Evolutionary conservation across 768 basidiomycete genomes (phyloP), one percentile per base, ranked within the genome.

Genomic region (Leucocoprinus sp.): DNA sequence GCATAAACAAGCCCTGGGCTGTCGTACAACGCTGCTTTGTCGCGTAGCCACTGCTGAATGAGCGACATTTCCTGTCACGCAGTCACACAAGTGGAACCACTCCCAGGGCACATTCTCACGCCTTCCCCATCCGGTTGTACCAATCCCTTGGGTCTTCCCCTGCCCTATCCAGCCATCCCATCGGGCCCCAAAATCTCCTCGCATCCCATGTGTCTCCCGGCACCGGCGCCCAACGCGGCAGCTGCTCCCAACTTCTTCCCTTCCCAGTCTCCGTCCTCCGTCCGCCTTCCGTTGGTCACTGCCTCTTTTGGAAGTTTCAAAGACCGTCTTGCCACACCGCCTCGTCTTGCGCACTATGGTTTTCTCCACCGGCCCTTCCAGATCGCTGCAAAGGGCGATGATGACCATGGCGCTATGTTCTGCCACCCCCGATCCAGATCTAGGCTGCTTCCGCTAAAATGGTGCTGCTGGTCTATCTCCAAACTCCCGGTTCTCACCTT

Each of bases 41-140:
- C 74, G 21, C 75, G 71, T 49, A 91, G 71, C 87, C 87, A 91
- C 59, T 66, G 67, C 54, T 68, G 70, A 5, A 70, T 74, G 52
- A 74, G 65, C 1, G 69, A 60, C 56, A 58, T 61, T 37, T 35
- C 24, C 15, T 17, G 43, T 44, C 14, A 44, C 43, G 11, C 12
- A 8, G 35, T 44, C 24, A 44, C 41, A 3, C 33, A 14, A 15
- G 43, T 44, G 45, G 45, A 47, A 39, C 19, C 8, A 7, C 18
- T 14, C 6, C 37, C 45, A 46, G 37, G 45, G 45, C 45, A 35
- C 2, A 23, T 39, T 47, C 45, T 17, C 45, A 47, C 45, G 24
- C 7, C 8, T 24, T 33, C 45, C 45, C 45, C 45, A 47, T 47
- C 40, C 17, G 38, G 45, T 27, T 14, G 27, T 31, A 23, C 45